These are phyloP conservation scores for Terana coerulea DNA, from an alignment of 768 basidiomycete species.

Conservation along the genomic window DNA sequence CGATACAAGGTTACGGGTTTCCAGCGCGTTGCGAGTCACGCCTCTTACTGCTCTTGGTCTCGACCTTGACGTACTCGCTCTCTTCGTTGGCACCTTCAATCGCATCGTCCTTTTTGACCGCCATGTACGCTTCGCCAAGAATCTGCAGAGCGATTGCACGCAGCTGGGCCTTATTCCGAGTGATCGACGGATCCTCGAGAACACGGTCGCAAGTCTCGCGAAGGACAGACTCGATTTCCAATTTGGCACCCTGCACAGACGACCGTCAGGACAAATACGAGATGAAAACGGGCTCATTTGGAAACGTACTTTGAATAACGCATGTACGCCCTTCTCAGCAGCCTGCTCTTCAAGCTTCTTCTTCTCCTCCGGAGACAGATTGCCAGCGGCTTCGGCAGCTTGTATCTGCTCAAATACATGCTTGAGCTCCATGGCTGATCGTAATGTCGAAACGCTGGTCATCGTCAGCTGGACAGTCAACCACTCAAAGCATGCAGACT, in stretches of 20 bases:
- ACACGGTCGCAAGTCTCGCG: conserved; percentile 86
- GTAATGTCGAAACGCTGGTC: conserved; percentile 75
- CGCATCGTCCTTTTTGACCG: conserved; percentile 57
- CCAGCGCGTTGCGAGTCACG: conserved; percentile 25
- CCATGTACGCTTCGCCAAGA: conserved; percentile 74
- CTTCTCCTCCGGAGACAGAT: conserved; percentile 73
- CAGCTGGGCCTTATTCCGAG: conserved; percentile 57
- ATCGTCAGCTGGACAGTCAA: neutral
- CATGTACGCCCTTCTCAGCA: conserved; percentile 88
- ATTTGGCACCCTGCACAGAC: conserved; percentile 69
- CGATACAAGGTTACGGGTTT: neutral
- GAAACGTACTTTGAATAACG: conserved; percentile 73
- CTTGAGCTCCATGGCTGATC: conserved; percentile 86
- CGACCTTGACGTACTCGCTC: conserved; percentile 78
- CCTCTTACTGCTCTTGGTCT: conserved; percentile 64
- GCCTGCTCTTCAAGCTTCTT: conserved; percentile 86
- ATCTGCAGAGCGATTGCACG: conserved; percentile 83
- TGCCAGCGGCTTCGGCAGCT: conserved; percentile 84
- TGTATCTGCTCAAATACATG: conserved; percentile 89
- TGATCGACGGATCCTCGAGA: conserved; percentile 51
- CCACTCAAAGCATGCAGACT: no score
- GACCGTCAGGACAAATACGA: neutral
- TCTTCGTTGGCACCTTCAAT: conserved; percentile 41
- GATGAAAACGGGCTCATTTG: neutral
- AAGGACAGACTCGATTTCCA: conserved; percentile 86